Evolutionary conservation across 805 yeast species (phyloP), one percentile per base, ranked within the genome.

Genomic region (Kodamaea restingae): DNA sequence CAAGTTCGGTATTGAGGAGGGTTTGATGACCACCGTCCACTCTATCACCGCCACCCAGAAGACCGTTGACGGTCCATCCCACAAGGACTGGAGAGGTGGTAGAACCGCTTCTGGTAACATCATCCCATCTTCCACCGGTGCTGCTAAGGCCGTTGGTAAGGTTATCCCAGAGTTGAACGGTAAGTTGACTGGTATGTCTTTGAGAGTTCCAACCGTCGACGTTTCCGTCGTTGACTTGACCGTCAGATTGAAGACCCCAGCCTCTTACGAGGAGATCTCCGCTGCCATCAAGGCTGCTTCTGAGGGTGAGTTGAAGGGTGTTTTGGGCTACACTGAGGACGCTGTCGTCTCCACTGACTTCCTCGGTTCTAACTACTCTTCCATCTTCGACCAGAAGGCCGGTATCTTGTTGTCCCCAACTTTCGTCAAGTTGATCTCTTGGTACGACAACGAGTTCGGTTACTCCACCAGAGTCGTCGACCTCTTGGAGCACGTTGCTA

Each of bases 11-110:
- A 58, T 60, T 39, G 59, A 60, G 47, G 63, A 58, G 46, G 65
- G 62, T 50, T 58, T 60, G 50, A 60, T 60, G 65, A 58, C 63
- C 53, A 60, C 65, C 39, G 60, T 60, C 46, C 65, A 60, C 52
- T 60, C 65, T 45, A 58, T 60, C 49, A 60, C 65, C 48, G 65
- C 65, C 43, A 58, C 65, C 46, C 65, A 60, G 47, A 60, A 60
- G 52, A 60, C 65, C 40, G 65, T 60, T 37, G 65, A 60, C 41
- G 63, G 63, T 51, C 65, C 65, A 44, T 60, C 65, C 46, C 63
- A 60, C 55, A 60, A 60, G 51, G 65, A 60, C 55, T 60, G 65
- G 65, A 60, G 65, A 58, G 65, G 65, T 40, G 65, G 65, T 45
- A 56, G 65, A 55, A 60, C 65, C 48, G 65, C 65, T 39, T 51